Evolutionary conservation across 257 asterid genomes (phyloP).

Genomic region (Solanum corneliomulleri): DNA sequence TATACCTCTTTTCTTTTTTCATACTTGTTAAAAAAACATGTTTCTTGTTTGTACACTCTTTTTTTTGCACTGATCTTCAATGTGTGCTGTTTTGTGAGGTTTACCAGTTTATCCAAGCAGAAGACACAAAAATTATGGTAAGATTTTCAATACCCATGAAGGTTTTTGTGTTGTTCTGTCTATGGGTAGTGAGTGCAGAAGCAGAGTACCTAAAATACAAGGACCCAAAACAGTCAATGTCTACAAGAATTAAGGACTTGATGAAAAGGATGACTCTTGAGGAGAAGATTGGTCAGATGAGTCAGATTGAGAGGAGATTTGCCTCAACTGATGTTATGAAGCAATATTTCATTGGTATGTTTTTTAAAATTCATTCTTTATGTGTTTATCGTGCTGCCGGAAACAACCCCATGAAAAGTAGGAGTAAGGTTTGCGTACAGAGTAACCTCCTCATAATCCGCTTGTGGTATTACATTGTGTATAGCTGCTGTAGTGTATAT

Average conservation of each 20-base stretch:
- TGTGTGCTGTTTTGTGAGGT: neutral
- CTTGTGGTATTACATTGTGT: neutral
- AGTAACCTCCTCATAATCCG: neutral
- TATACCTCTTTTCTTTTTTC: neutral
- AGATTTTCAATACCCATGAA: neutral
- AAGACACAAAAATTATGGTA: neutral
- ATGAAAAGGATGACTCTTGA: conserved; percentile 10
- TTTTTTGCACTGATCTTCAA: neutral
- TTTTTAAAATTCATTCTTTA: neutral
- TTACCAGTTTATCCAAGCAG: neutral
- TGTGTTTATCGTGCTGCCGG: neutral
- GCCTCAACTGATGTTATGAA: conserved; percentile 4
- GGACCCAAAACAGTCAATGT: conserved; percentile 7
- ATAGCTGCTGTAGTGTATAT: neutral
- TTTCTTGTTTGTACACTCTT: neutral
- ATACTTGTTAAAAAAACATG: neutral
- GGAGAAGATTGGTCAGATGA: conserved; percentile 16
- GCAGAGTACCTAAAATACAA: conserved; percentile 6
- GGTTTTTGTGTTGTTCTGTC: neutral
- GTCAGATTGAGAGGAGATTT: conserved; percentile 9
- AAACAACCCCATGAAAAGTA: neutral
- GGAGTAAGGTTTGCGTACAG: neutral
- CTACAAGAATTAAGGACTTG: conserved; percentile 7
- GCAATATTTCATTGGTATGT: neutral
- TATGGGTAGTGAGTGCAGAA: neutral